Conservation (phyloP, 331 rosid genomes). For the Pyracantha coccinea region DNA sequence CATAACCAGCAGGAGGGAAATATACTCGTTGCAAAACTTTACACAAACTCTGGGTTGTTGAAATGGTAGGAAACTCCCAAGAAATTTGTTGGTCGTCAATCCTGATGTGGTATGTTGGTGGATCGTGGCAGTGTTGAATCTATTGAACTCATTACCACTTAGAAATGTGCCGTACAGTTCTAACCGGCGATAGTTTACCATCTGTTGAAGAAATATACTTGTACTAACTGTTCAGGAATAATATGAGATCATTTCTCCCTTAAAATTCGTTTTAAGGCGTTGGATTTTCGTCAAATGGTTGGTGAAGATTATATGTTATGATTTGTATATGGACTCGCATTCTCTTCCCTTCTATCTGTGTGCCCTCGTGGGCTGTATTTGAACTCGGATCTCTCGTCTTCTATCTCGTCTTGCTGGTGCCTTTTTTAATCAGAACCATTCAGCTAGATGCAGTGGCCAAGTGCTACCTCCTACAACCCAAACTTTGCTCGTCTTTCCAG, state of each 20-base stretch:
- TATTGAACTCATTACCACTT: background rate
- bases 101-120: background rate
- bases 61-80: background rate
- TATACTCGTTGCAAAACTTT: background rate
- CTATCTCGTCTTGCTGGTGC: no score
- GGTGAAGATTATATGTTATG: no score
- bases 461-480: no score
- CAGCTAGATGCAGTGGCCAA: no score
- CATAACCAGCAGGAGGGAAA: background rate
- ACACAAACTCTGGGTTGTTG: background rate
- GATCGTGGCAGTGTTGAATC: background rate
- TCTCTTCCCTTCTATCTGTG: no score
- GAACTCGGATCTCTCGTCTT: no score
- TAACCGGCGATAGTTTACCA: background rate
- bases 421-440: no score
- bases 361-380: no score
- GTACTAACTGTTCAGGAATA: background rate
- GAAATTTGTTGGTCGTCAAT: background rate
- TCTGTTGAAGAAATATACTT: background rate
- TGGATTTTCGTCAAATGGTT: no score
- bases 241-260: background rate
- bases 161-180: background rate
- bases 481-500: no score
- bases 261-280: no score
- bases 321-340: no score